phyloP scores from a whole-genome alignment of 2,329 filamentous ascomycete genomes.

The Diaporthe citrichinensis region DNA sequence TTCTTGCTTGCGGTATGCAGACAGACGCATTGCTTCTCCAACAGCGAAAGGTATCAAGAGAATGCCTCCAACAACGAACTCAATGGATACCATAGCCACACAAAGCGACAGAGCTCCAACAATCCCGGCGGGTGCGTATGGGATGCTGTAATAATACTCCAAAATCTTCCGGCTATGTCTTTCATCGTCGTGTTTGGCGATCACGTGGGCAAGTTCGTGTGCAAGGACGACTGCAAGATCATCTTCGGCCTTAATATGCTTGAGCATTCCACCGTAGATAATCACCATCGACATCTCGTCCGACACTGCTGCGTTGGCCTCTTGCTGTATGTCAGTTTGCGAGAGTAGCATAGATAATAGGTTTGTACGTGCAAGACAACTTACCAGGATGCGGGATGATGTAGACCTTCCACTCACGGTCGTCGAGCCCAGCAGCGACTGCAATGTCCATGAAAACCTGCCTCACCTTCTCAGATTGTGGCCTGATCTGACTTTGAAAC shows the following conservation, averaged over 20 bases:
- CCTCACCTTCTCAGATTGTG: not conserved
- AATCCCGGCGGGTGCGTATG: not conserved
- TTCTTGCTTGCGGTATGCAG: not conserved
- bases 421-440: not conserved
- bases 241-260: not conserved
- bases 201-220: not conserved
- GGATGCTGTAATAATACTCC: not conserved
- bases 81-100: not conserved
- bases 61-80: not conserved
- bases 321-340: not conserved
- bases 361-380: not conserved
- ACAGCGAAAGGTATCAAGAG: not conserved
- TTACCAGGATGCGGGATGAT: not conserved
- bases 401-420: not conserved
- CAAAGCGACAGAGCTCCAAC: not conserved
- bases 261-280: not conserved
- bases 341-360: not conserved
- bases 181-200: not conserved
- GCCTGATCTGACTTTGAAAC: not conserved
- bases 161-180: not conserved
- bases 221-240: constrained; percentile 2
- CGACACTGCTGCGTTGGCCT: not conserved
- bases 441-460: not conserved
- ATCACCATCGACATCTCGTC: not conserved
- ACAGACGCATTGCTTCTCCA: not conserved